Percentiles rank a stretch among this genome's conserved stretches.
Conservation (phyloP, 1,284 basidiomycete genomes). For the Apiotrichum gracile region DNA sequence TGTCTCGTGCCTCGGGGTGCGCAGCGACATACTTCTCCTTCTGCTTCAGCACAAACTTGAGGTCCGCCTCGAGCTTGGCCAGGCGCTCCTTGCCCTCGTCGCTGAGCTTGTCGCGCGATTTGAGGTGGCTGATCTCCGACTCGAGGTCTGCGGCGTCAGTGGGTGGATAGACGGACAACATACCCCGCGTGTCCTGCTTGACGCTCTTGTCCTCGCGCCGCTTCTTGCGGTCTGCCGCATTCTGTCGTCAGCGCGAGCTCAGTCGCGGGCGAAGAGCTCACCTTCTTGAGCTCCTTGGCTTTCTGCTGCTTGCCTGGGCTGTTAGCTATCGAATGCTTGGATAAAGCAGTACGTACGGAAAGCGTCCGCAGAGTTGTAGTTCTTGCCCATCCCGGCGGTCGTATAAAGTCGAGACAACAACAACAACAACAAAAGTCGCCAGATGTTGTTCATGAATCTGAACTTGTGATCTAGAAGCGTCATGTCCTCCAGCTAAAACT, state of each 20-base stretch:
- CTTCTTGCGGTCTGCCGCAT: slow-evolving; percentile 73
- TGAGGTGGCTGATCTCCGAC: slow-evolving; percentile 36
- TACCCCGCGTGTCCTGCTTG: slow-evolving; percentile 79
- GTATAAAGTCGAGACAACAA: not conserved
- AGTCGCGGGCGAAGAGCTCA: slow-evolving; percentile 37
- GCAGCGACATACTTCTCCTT: slow-evolving; percentile 85
- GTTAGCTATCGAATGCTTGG: not conserved
- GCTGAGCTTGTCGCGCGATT: slow-evolving; percentile 23
- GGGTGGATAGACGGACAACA: slow-evolving; percentile 11
- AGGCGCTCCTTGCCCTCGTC: slow-evolving; percentile 37
- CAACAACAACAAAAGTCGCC: not conserved
- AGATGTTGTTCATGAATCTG: not conserved
- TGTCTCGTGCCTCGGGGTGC: slow-evolving; percentile 77
- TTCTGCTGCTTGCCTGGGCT: slow-evolving; percentile 72
- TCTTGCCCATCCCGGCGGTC: not conserved
- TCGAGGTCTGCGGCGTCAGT: slow-evolving; percentile 36
- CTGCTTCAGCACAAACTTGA: slow-evolving; percentile 69
- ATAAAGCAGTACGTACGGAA: slow-evolving; percentile 53
- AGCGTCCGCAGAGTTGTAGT: slow-evolving; percentile 67
- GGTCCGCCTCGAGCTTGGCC: slow-evolving; percentile 62
- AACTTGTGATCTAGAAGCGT: not conserved
- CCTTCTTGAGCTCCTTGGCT: slow-evolving; percentile 88
- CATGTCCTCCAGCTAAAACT: not conserved
- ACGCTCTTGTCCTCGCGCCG: slow-evolving; percentile 72
- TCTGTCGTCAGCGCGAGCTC: slow-evolving; percentile 50